Evolutionary conservation across 1,284 basidiomycete species (phyloP).

Genomic region (Termitomyces sp.): DNA sequence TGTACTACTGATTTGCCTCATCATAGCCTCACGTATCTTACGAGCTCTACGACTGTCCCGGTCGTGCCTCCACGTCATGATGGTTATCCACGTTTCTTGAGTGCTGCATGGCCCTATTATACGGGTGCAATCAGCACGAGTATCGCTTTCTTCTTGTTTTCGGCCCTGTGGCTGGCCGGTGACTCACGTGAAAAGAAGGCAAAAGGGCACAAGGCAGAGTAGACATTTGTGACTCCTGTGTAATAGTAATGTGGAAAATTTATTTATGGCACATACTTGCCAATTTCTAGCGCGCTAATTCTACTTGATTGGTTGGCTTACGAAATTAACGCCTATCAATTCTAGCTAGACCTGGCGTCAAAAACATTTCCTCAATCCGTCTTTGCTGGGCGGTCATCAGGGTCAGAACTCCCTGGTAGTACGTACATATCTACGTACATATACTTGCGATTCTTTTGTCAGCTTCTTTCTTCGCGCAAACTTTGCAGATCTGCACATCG

Average conservation of each 20-base stretch:
- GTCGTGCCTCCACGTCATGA: conserved; percentile 94
- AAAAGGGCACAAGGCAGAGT: conserved; percentile 46
- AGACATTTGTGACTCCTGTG: conserved; percentile 17
- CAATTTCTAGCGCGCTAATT: not conserved
- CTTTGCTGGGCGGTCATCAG: not conserved
- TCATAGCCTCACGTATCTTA: conserved; percentile 65
- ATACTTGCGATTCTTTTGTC: not conserved
- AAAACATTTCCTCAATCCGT: not conserved
- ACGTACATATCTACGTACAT: too few species aligned
- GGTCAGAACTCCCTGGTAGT: not conserved
- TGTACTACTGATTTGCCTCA: conserved; percentile 1
- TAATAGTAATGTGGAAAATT: conserved; percentile 11
- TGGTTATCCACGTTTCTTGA: conserved; percentile 90
- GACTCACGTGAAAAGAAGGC: conserved; percentile 57
- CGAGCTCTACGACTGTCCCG: conserved; percentile 72
- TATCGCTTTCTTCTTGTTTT: conserved; percentile 80
- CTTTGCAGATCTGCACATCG: not conserved
- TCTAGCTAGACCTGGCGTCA: not conserved
- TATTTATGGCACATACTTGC: conserved; percentile 7
- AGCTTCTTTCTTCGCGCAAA: not conserved
- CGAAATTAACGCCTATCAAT: not conserved
- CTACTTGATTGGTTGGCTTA: not conserved
- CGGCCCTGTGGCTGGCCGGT: conserved; percentile 78
- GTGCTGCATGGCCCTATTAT: conserved; percentile 95
- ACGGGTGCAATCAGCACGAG: conserved; percentile 85